Evolutionary conservation across 108 stramenopile genomes (phyloP).

Genomic region (Thalassiosira profunda): DNA sequence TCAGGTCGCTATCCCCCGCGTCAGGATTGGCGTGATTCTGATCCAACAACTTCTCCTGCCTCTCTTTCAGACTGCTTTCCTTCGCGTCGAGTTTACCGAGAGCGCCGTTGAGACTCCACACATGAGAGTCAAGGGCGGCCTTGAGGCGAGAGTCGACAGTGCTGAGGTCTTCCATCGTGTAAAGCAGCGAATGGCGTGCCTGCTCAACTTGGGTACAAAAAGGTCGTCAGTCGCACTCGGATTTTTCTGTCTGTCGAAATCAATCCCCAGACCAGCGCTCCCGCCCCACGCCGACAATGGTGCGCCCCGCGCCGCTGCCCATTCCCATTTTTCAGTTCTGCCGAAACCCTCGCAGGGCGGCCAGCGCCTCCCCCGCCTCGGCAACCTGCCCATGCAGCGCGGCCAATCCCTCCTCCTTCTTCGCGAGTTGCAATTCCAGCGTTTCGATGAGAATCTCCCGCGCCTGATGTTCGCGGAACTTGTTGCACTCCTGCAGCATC

Average conservation of each 20-base stretch:
- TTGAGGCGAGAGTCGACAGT: too few species aligned
- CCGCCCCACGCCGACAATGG: too few species aligned
- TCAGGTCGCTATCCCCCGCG: constrained; percentile 3
- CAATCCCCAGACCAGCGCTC: too few species aligned
- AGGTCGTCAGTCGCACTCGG: too few species aligned
- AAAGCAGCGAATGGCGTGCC: too few species aligned
- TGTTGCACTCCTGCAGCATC: constrained; percentile 91
- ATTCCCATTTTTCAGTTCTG: too few species aligned
- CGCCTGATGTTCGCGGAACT: constrained; percentile 91
- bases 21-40: constrained; percentile 7
- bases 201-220: too few species aligned
- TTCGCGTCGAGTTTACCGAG: background rate
- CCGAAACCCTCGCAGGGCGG: constrained; percentile 15
- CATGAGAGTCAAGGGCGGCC: background rate
- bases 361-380: constrained; percentile 45
- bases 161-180: too few species aligned
- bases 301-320: too few species aligned
- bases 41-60: constrained; percentile 1
- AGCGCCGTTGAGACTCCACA: too few species aligned
- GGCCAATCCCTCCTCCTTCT: constrained; percentile 47
- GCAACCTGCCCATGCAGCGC: constrained; percentile 33
- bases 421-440: constrained; percentile 71
- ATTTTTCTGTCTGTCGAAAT: too few species aligned
- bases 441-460: constrained; percentile 79
- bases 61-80: background rate